These are phyloP conservation scores for Boletus sp. DNA, from an alignment of 1,284 basidiomycete genomes.

Conservation along the genomic window DNA sequence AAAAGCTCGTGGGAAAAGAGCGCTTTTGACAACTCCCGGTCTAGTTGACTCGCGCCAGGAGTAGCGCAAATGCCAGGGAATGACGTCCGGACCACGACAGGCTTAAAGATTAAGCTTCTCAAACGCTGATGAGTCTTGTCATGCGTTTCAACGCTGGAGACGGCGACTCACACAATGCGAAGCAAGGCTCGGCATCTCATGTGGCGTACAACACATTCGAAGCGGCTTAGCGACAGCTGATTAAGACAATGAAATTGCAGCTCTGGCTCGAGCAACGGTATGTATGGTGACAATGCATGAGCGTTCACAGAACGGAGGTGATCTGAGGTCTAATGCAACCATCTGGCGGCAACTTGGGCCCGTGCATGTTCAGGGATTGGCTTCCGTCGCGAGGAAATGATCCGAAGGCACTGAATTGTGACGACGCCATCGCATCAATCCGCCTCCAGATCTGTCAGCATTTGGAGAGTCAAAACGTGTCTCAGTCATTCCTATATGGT, in stretches of 20 bases:
- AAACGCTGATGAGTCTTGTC: not conserved
- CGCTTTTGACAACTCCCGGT: too few relatives aligned
- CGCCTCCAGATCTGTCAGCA: not conserved
- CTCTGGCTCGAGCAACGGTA: not conserved
- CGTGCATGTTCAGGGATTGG: slow-evolving; percentile 3
- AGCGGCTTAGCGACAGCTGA: not conserved
- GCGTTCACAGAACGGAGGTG: slow-evolving; percentile 15
- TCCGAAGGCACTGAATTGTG: not conserved
- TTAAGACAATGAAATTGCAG: slow-evolving; percentile 6
- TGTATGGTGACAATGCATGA: not conserved
- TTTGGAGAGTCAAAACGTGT: not conserved
- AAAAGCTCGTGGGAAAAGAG: too few relatives aligned
- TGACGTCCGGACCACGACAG: not conserved
- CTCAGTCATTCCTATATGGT: not conserved
- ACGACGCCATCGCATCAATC: not conserved
- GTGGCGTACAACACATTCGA: not conserved
- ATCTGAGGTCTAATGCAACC: not conserved
- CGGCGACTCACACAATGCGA: not conserved
- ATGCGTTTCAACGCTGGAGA: not conserved
- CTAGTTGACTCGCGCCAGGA: too few relatives aligned
- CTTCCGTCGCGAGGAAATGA: not conserved
- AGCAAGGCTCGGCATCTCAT: not conserved
- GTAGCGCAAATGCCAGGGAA: too few relatives aligned
- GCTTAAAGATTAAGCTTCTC: not conserved
- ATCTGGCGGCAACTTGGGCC: slow-evolving; percentile 11